phyloP scores from a whole-genome alignment of 805 yeast genomes.

The Torulaspora indica region DNA sequence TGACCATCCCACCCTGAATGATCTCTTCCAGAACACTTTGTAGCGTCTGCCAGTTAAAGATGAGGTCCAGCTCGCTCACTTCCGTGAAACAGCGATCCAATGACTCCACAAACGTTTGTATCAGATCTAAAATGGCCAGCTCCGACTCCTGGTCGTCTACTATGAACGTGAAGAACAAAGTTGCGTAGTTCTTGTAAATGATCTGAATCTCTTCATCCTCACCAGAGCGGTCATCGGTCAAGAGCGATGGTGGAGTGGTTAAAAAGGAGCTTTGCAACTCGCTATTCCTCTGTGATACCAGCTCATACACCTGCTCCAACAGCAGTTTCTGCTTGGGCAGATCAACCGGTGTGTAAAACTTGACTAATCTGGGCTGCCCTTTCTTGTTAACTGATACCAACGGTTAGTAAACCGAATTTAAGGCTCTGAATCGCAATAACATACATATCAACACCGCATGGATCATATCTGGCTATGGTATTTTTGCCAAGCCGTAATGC shows the following conservation, averaged over 20 bases:
- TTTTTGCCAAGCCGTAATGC: background rate
- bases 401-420: background rate
- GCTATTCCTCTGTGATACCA: conserved; percentile 61
- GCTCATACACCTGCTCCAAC: conserved; percentile 73
- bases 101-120: conserved; percentile 95
- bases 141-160: conserved; percentile 96
- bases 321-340: conserved; percentile 74
- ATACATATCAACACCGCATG: conserved; percentile 79
- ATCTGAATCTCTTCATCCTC: conserved; percentile 75
- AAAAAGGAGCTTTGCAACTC: conserved; percentile 81
- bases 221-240: conserved; percentile 36
- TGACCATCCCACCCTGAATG: conserved; percentile 96
- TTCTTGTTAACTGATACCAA: conserved; percentile 65
- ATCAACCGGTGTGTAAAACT: conserved; percentile 90
- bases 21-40: conserved; percentile 89
- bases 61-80: conserved; percentile 92
- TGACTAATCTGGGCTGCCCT: conserved; percentile 82
- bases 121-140: conserved; percentile 85
- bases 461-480: conserved; percentile 50
- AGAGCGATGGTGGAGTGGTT: conserved; percentile 73
- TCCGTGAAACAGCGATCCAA: conserved; percentile 88
- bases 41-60: conserved; percentile 97
- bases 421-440: conserved; percentile 38
- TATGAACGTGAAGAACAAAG: conserved; percentile 89
- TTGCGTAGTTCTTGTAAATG: conserved; percentile 90